These are phyloP conservation scores for Allium sativum DNA, from an alignment of 106 monocot species.

Conservation along the genomic window DNA sequence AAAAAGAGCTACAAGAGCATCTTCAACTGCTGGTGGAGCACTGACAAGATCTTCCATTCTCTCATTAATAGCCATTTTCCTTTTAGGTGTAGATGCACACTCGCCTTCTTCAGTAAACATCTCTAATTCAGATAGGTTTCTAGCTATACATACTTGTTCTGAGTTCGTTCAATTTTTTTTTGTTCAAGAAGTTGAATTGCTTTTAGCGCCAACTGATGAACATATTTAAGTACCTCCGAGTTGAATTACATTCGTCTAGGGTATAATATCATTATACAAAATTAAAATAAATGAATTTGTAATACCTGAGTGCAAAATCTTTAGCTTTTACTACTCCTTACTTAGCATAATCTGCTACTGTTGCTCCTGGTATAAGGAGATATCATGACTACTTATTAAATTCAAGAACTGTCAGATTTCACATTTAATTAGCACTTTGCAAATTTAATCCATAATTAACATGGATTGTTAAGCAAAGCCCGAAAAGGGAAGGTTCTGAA, in stretches of 20 bases:
- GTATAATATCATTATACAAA: too few species aligned
- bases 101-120: constrained; percentile 99
- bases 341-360: constrained; percentile 15
- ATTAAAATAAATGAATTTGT: constrained; percentile 1
- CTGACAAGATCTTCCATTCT: constrained; percentile 97
- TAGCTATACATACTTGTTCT: constrained; percentile 80
- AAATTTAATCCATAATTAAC: too few species aligned
- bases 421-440: too few species aligned
- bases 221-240: too few species aligned
- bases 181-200: constrained; percentile 97
- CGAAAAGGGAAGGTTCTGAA: too few species aligned
- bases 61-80: constrained; percentile 88
- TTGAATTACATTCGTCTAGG: too few species aligned
- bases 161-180: constrained; percentile 90
- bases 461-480: too few species aligned
- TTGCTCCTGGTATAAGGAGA: too few species aligned
- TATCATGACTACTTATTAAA: too few species aligned
- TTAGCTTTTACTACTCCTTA: constrained; percentile 13
- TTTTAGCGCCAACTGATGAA: constrained; percentile 72
- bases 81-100: constrained; percentile 66
- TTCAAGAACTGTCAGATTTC: too few species aligned
- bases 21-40: constrained; percentile 88
- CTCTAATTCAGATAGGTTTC: constrained; percentile 88
- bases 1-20: constrained; percentile 93
- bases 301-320: constrained; percentile 86